These are phyloP conservation scores for Podospora didyma DNA, from an alignment of 495 filamentous ascomycete genomes.

Conservation along the genomic window DNA sequence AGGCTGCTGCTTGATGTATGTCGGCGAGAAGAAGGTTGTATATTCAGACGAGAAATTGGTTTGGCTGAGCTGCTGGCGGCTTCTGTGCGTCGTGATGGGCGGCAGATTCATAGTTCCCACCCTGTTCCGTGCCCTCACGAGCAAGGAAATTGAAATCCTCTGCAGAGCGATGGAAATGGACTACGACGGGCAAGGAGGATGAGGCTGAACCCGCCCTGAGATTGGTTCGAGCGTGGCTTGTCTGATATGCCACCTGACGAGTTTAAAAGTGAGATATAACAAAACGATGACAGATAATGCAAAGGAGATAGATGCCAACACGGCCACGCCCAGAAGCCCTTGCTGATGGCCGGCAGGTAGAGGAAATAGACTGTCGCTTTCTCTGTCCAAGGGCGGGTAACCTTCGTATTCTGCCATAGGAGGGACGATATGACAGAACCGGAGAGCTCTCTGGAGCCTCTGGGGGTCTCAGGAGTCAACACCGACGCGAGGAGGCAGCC, in stretches of 20 bases:
- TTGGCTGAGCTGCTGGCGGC: no score
- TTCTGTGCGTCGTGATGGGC: no score
- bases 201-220: no score
- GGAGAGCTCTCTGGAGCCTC: no score
- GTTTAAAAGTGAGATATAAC: constrained; percentile 48
- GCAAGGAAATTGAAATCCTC: no score
- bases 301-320: constrained; percentile 53
- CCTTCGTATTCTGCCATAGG: not conserved
- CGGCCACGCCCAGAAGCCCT: constrained; percentile 46
- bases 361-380: constrained; percentile 29
- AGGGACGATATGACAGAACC: no score
- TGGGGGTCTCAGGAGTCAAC: no score
- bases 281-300: constrained; percentile 46
- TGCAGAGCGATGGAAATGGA: no score
- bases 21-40: constrained; percentile 73
- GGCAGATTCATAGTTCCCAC: no score
- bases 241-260: constrained; percentile 46
- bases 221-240: constrained; percentile 55
- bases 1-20: constrained; percentile 65
- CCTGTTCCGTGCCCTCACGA: no score
- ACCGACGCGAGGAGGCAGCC: no score
- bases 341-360: constrained; percentile 41
- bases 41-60: constrained; percentile 29
- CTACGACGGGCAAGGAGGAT: no score
- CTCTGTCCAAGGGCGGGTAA: not conserved